These are phyloP conservation scores for Passalora sequoiae DNA, from an alignment of 2,329 filamentous ascomycete genomes.

Conservation along the genomic window DNA sequence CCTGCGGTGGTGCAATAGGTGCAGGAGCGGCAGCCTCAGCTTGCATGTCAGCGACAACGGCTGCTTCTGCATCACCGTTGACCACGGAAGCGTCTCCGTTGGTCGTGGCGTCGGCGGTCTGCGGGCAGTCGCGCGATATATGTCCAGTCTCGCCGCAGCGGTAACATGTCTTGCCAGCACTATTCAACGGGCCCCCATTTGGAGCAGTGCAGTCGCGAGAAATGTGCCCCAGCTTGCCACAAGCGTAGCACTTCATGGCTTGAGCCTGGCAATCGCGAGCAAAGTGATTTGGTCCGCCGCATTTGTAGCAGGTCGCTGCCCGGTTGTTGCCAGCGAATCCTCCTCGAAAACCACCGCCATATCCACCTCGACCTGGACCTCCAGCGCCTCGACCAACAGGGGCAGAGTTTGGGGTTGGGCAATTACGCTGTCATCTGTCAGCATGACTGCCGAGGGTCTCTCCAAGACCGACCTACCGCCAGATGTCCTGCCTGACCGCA, in stretches of 20 bases:
- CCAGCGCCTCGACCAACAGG: slow-evolving; percentile 58
- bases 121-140: slow-evolving; percentile 92
- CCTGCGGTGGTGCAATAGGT: slow-evolving; percentile 39
- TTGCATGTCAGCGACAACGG: slow-evolving; percentile 33
- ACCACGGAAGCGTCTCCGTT: slow-evolving; percentile 29
- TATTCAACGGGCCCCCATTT: slow-evolving; percentile 88
- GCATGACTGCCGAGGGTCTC: slow-evolving; percentile 2
- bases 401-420: slow-evolving; percentile 67
- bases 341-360: slow-evolving; percentile 59
- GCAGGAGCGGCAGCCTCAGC: slow-evolving; percentile 38
- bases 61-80: slow-evolving; percentile 30
- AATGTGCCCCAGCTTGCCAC: slow-evolving; percentile 91
- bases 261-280: slow-evolving; percentile 97
- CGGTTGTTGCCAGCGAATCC: slow-evolving; percentile 66
- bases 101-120: slow-evolving; percentile 40
- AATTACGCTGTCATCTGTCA: slow-evolving; percentile 59
- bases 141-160: slow-evolving; percentile 92
- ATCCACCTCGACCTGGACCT: slow-evolving; percentile 64
- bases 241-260: slow-evolving; percentile 97
- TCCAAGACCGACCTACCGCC: slow-evolving; percentile 56
- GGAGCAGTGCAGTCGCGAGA: slow-evolving; percentile 92
- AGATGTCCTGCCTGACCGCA: slow-evolving; percentile 91
- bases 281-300: slow-evolving; percentile 89
- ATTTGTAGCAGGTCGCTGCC: slow-evolving; percentile 64
- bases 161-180: slow-evolving; percentile 95